phyloP scores from a whole-genome alignment of 1,284 basidiomycete genomes.

The Ustilago vetiveriae region DNA sequence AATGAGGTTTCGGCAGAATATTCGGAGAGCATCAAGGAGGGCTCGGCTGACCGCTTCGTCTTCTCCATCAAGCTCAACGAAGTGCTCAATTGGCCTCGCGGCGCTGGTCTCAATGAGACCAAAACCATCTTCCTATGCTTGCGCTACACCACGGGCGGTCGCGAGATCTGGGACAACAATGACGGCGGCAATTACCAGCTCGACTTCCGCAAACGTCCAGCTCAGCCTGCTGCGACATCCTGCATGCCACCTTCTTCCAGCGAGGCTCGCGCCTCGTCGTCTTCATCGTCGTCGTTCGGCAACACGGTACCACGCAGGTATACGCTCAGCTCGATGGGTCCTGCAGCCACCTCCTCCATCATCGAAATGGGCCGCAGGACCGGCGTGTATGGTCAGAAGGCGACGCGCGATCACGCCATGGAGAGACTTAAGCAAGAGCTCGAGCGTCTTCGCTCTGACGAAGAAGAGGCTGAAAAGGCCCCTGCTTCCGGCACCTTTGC shows the following conservation, averaged over 20 bases:
- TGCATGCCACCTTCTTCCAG: conserved; percentile 25
- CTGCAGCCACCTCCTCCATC: conserved; percentile 40
- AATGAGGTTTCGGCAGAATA: conserved; percentile 88
- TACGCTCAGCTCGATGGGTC: conserved; percentile 35
- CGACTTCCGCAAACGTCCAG: conserved; percentile 66
- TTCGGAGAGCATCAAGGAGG: conserved; percentile 73
- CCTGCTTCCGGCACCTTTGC: conserved; percentile 31
- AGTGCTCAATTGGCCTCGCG: conserved; percentile 62
- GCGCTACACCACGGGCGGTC: conserved; percentile 78
- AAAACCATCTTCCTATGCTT: conserved; percentile 86
- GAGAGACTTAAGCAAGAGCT: conserved; percentile 70
- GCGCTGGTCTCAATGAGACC: conserved; percentile 75
- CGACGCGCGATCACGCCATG: conserved; percentile 59
- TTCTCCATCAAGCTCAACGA: conserved; percentile 72
- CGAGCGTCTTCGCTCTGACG: conserved; percentile 69
- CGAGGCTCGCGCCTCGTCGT: conserved; percentile 17
- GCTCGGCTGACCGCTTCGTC: conserved; percentile 73
- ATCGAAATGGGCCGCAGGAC: conserved; percentile 54
- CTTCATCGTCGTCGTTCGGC: conserved; percentile 19
- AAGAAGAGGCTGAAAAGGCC: conserved; percentile 67
- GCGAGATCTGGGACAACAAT: conserved; percentile 93
- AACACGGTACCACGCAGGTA: conserved; percentile 39
- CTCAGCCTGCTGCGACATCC: conserved; percentile 24
- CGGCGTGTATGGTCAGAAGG: conserved; percentile 62
- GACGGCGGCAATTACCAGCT: conserved; percentile 80